Evolutionary conservation across 345 rosid genomes (phyloP), one percentile per base, ranked within the genome.

Genomic region (Mangifera indica): DNA sequence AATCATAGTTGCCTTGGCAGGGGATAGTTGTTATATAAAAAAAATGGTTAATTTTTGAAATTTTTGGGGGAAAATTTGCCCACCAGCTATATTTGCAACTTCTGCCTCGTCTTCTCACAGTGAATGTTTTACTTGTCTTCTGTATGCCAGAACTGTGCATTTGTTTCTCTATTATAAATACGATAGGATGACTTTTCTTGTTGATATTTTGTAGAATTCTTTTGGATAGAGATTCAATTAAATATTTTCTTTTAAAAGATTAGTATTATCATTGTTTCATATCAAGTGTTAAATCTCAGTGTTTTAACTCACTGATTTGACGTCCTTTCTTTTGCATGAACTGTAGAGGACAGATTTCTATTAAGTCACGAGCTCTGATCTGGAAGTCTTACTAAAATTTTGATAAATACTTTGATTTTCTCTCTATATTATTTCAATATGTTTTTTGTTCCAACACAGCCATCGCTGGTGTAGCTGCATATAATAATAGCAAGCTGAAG

Each of bases 381-480:
- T 15, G 7, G 45, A 51, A 29, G 22, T 11, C 37, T 29, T 21
- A 17, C 29, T 52, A 51, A 14, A 17, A 20, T 24, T 3, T 37
- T 32, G 42, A 42, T 45, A 46, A 40, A 17, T 12, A 15, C 34
- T 32, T 72, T 24, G 10, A 26, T 25, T n/a, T 14, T 21, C 51
- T 58, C 8, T 71, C 10, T 56, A 55, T 62, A 29, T 49, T 48
- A 24, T 62, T 8, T 48, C 9, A 37, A 37, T 58, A 9, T 21
- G 37, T n/a, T 67, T 34, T 26, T 57, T 40, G 56, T 37, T 74
- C 51, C 1, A 61, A 46, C 56, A 78, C 81, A 91, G 98, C 98
- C 61, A 94, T 94, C 83, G 91, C 84, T 3, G 97, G 98, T 67
- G 98, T 94, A 59, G 97, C 95, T 15, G 97, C 98, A n/a, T 94